phyloP scores from a whole-genome alignment of 2,329 filamentous ascomycete species.

The Verticillium dahliae region DNA sequence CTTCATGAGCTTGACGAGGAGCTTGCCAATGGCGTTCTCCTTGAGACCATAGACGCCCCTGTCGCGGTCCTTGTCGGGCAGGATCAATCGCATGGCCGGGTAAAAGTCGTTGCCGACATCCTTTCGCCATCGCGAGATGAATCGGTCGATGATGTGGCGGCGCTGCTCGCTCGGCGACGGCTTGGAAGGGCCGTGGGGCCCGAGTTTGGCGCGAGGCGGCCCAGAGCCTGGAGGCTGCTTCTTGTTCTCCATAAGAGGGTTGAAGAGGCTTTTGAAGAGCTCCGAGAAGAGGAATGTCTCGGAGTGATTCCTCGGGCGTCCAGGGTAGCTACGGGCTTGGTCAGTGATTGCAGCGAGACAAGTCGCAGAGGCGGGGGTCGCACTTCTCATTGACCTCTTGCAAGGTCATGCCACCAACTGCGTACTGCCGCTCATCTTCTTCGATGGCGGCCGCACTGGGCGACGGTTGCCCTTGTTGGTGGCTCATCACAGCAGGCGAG shows the following conservation, averaged over 20 bases:
- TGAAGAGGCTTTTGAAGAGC: slow-evolving; percentile 72
- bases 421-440: slow-evolving; percentile 49
- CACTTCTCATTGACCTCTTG: slow-evolving; percentile 40
- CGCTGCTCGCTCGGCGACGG: slow-evolving; percentile 71
- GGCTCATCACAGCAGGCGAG: slow-evolving; percentile 23
- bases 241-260: slow-evolving; percentile 71
- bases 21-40: slow-evolving; percentile 81
- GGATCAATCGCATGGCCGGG: slow-evolving; percentile 82
- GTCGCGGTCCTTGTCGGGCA: slow-evolving; percentile 89
- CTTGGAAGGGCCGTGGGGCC: slow-evolving; percentile 50
- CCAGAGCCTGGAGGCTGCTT: slow-evolving; percentile 53
- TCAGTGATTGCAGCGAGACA: slow-evolving; percentile 11
- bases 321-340: slow-evolving; percentile 61
- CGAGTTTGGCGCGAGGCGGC: slow-evolving; percentile 48
- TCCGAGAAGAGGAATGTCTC: slow-evolving; percentile 78
- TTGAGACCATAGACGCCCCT: slow-evolving; percentile 91
- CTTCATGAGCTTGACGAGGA: slow-evolving; percentile 87
- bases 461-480: slow-evolving; percentile 16
- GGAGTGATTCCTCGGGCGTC: slow-evolving; percentile 73
- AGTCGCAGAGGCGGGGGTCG: neutral
- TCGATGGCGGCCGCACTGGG: slow-evolving; percentile 33
- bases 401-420: slow-evolving; percentile 26
- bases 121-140: slow-evolving; percentile 79
- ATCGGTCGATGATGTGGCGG: slow-evolving; percentile 74
- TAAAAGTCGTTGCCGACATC: slow-evolving; percentile 92